Conservation (phyloP, 768 basidiomycete species). For the Tephrocybe sp. region DNA sequence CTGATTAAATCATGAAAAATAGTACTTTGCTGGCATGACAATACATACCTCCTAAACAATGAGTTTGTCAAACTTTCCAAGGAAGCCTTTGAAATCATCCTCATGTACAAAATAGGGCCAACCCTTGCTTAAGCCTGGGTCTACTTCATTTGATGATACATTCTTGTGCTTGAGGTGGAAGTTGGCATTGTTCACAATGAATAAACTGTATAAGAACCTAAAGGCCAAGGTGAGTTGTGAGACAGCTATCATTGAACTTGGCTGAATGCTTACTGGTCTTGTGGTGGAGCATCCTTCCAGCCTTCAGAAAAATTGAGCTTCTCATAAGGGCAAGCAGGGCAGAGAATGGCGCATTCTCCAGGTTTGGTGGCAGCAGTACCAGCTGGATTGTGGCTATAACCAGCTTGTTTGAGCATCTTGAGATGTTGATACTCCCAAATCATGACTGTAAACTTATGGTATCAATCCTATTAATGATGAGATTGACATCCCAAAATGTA, state of each 20-base stretch:
- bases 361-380: no score
- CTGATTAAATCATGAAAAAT: neutral
- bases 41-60: no score
- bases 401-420: conserved; percentile 24
- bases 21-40: no score
- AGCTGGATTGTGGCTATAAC: no score
- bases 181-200: conserved; percentile 16
- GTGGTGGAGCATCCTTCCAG: no score
- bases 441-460: conserved; percentile 20
- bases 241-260: no score
- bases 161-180: conserved; percentile 12
- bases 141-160: conserved; percentile 1
- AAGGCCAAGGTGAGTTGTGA: no score
- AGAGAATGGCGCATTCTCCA: no score
- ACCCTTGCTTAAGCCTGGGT: conserved; percentile 12
- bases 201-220: conserved; percentile 14
- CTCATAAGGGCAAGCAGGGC: no score
- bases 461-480: conserved; percentile 16
- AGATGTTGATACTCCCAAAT: conserved; percentile 23
- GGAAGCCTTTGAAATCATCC: conserved; percentile 9
- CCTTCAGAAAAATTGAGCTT: no score
- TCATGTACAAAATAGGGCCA: conserved; percentile 18
- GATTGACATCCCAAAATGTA: neutral
- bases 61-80: no score
- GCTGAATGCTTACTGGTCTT: no score